A percentile compares a stretch with the other conserved stretches of the same genome.
phyloP scores from a whole-genome alignment of 2,329 filamentous ascomycete genomes.

The Leptographium procerum region DNA sequence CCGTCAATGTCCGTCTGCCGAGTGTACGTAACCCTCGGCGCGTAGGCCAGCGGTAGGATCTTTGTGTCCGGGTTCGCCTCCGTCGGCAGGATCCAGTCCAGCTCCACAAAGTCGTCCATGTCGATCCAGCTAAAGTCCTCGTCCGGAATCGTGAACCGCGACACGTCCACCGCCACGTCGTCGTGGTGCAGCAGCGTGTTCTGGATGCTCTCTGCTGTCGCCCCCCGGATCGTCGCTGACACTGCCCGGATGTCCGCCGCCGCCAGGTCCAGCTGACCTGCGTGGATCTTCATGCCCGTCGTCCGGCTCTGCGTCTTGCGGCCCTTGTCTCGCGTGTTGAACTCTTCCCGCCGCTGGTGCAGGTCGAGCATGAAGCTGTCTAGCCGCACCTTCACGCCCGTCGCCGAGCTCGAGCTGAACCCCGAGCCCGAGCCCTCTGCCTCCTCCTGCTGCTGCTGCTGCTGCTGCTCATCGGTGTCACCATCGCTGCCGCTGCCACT shows the following conservation, averaged over 20 bases:
- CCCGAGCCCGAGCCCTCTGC: constrained; percentile 65
- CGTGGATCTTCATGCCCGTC: constrained; percentile 90
- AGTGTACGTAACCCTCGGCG: constrained; percentile 95
- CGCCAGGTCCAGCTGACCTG: constrained; percentile 83
- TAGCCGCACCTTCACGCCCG: constrained; percentile 88
- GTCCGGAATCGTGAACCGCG: constrained; percentile 88
- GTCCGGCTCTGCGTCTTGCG: constrained; percentile 68
- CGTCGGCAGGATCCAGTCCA: constrained; percentile 90
- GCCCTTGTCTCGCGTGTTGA: constrained; percentile 68
- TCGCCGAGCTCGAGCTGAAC: constrained; percentile 73
- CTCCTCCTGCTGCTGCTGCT: too few relatives aligned
- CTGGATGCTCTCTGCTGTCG: constrained; percentile 61
- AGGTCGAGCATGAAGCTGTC: constrained; percentile 97
- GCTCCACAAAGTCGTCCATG: constrained; percentile 98
- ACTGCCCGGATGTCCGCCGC: constrained; percentile 87
- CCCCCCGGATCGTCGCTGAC: constrained; percentile 78
- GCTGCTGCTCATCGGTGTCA: too few relatives aligned
- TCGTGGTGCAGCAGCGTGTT: constrained; percentile 42
- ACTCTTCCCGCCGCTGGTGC: constrained; percentile 87
- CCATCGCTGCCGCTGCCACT: constrained; percentile 89
- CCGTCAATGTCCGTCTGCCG: constrained; percentile 87
- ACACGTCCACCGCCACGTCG: constrained; percentile 56
- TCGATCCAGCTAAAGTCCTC: constrained; percentile 96
- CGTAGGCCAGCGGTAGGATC: constrained; percentile 83
- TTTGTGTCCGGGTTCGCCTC: constrained; percentile 87